Conservation (phyloP, 768 basidiomycete species). For the Daedaleopsis sinensis region DNA sequence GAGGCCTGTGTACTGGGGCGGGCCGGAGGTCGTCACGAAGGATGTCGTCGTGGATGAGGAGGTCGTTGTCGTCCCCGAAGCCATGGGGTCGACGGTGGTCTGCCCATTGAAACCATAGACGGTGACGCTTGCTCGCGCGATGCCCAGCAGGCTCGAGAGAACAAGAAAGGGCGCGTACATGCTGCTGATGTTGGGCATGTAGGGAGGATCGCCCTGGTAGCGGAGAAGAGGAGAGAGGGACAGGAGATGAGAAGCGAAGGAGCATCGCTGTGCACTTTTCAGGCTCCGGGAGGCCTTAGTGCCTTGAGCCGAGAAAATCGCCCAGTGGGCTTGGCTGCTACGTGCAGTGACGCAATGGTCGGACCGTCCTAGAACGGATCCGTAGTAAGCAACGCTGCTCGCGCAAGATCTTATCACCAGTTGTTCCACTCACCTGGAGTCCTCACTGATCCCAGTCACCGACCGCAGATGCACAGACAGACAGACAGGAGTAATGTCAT, state of each 20-base stretch:
- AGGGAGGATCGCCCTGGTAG: not conserved
- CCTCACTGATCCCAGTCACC: too few relatives aligned
- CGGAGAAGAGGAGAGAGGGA: not conserved
- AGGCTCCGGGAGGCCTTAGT: not conserved
- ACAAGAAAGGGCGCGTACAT: constrained; percentile 1
- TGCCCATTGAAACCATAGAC: constrained; percentile 28
- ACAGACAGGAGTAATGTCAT: too few relatives aligned
- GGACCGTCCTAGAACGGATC: too few relatives aligned
- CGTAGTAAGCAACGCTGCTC: too few relatives aligned
- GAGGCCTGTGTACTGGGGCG: constrained; percentile 46
- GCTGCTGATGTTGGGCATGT: not conserved
- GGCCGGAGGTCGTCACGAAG: constrained; percentile 27
- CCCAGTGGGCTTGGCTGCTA: not conserved
- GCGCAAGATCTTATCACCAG: too few relatives aligned
- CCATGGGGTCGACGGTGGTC: not conserved
- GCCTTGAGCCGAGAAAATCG: not conserved
- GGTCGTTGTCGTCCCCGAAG: not conserved
- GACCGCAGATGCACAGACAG: too few relatives aligned
- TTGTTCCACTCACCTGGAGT: too few relatives aligned
- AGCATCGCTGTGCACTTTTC: not conserved
- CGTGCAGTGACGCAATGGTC: too few relatives aligned
- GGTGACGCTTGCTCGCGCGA: constrained; percentile 4
- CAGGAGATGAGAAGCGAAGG: too few relatives aligned
- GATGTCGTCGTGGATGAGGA: not conserved
- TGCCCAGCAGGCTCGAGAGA: not conserved